Evolutionary conservation across 169 alveolate species (phyloP).

Genomic region (Plasmodium vinckei): DNA sequence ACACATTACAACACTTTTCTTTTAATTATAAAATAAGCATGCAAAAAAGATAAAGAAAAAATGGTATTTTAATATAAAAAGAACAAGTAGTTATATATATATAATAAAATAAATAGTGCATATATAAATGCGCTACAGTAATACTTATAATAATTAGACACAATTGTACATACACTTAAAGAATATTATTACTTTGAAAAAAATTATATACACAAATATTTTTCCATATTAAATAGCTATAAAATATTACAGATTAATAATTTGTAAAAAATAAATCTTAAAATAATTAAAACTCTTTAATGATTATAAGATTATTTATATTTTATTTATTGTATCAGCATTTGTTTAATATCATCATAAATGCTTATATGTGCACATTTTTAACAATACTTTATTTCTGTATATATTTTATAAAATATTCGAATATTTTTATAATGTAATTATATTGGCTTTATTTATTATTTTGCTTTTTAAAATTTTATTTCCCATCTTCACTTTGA

Average conservation of each 20-base stretch:
- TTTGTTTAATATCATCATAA: no score
- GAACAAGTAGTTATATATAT: constrained; percentile 7
- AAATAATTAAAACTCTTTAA: constrained; percentile 1
- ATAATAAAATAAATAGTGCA: not conserved
- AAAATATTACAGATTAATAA: no score
- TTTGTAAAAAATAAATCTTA: constrained; percentile 7
- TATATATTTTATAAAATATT: no score
- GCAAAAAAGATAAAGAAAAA: not conserved
- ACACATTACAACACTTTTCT: constrained; percentile 1
- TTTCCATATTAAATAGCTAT: no score
- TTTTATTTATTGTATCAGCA: no score
- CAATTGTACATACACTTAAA: constrained; percentile 52
- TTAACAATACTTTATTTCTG: no score
- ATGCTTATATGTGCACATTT: no score
- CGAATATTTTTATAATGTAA: no score
- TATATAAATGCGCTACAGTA: not conserved
- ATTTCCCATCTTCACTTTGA: not conserved
- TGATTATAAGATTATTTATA: no score
- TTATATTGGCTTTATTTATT: no score
- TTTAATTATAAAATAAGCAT: not conserved
- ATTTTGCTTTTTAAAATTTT: no score
- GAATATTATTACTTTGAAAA: constrained; percentile 4
- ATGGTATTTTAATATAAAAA: constrained; percentile 1
- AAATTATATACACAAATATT: not conserved
- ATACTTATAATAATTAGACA: not conserved